Evolutionary conservation across 352 stramenopile genomes (phyloP).

Genomic region (Thalassiosira exigua): DNA sequence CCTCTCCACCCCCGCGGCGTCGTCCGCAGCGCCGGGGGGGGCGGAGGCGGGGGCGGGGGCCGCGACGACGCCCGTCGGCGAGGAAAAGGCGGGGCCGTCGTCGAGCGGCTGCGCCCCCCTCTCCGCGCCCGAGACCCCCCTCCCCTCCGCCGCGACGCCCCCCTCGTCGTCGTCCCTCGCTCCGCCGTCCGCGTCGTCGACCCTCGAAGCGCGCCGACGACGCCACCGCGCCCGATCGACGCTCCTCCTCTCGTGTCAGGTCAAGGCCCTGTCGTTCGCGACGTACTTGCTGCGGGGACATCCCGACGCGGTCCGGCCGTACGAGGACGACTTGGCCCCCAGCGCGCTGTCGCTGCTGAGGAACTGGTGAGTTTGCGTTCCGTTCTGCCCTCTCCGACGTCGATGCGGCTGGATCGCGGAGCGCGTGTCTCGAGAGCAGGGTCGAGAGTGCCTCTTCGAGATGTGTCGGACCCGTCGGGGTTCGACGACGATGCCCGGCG

Average conservation of each 20-base stretch:
- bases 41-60: not conserved
- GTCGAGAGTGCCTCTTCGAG: no score
- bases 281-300: not conserved
- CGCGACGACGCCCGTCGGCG: not conserved
- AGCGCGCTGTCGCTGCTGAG: constrained; percentile 1
- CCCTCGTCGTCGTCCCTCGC: not conserved
- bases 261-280: not conserved
- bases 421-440: no score
- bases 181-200: not conserved
- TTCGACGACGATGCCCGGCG: not conserved
- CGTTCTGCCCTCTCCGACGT: no score
- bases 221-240: not conserved
- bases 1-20: constrained; percentile 5
- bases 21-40: not conserved
- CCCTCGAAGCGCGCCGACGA: not conserved
- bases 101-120: not conserved
- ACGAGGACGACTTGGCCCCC: not conserved
- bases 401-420: no score
- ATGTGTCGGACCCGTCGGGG: no score
- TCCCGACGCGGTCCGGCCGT: not conserved
- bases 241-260: not conserved
- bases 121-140: not conserved
- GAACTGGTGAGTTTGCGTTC: no score
- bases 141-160: not conserved
- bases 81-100: not conserved